A percentile compares a stretch with the other conserved stretches of the same genome.
Evolutionary conservation across 371 early-diverging fungal species (phyloP).

Genomic region (Syncephalis fuscata): DNA sequence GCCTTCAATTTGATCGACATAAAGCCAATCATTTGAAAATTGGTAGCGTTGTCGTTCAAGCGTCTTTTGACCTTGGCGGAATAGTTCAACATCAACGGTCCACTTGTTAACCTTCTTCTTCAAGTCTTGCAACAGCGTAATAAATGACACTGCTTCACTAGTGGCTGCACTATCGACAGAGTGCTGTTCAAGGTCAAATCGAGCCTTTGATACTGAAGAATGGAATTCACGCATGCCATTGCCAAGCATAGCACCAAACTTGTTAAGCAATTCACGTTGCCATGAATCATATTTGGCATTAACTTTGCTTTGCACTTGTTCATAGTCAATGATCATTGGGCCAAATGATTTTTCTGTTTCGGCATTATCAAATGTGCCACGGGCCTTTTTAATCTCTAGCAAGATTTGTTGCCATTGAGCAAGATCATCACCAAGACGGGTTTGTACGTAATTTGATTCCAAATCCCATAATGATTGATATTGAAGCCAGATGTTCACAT

Average conservation of each 20-base stretch:
- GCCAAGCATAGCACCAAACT: slow-evolving; percentile 74
- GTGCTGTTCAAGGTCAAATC: slow-evolving; percentile 78
- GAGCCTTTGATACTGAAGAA: slow-evolving; percentile 53
- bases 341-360: slow-evolving; percentile 84
- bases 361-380: slow-evolving; percentile 90
- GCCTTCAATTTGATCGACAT: slow-evolving; percentile 89
- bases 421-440: slow-evolving; percentile 81
- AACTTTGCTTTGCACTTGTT: slow-evolving; percentile 94
- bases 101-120: slow-evolving; percentile 75
- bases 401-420: slow-evolving; percentile 86
- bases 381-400: slow-evolving; percentile 84
- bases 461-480: slow-evolving; percentile 98
- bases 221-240: slow-evolving; percentile 75
- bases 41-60: slow-evolving; percentile 87
- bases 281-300: slow-evolving; percentile 94
- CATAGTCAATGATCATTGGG: slow-evolving; percentile 80
- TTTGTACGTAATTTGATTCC: slow-evolving; percentile 66
- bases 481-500: slow-evolving; percentile 89
- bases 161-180: slow-evolving; percentile 73
- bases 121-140: slow-evolving; percentile 92
- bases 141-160: slow-evolving; percentile 82
- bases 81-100: slow-evolving; percentile 68
- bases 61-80: slow-evolving; percentile 81
- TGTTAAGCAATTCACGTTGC: slow-evolving; percentile 90
- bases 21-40: slow-evolving; percentile 90